Evolutionary conservation across 768 basidiomycete genomes (phyloP).

Genomic region (Boletus tylopilopsis): DNA sequence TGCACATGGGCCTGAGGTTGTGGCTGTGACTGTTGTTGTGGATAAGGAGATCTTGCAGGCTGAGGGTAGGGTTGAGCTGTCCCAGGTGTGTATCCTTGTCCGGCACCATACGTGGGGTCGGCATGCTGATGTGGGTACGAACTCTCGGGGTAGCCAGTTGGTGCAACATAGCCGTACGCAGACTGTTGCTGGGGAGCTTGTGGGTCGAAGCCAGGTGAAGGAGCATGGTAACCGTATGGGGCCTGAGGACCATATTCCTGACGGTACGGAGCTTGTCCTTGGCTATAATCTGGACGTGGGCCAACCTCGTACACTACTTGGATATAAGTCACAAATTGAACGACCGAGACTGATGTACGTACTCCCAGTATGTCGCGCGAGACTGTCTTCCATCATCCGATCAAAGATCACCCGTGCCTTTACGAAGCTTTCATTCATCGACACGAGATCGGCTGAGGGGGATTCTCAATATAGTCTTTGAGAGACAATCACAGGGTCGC

Average conservation of each 20-base stretch:
- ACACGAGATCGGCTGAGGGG: slow-evolving; percentile 77
- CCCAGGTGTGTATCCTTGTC: slow-evolving; percentile 20
- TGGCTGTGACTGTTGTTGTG: slow-evolving; percentile 28
- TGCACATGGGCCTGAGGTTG: too few species aligned
- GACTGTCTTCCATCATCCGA: slow-evolving; percentile 88
- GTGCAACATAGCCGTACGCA: slow-evolving; percentile 22
- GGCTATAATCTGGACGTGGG: slow-evolving; percentile 31
- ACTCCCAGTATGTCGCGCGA: slow-evolving; percentile 71
- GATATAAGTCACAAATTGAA: slow-evolving; percentile 5
- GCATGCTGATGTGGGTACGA: slow-evolving; percentile 26
- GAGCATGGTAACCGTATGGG: slow-evolving; percentile 44
- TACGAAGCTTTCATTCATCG: slow-evolving; percentile 93
- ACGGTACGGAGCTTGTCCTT: slow-evolving; percentile 22
- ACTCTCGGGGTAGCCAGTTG: slow-evolving; percentile 24
- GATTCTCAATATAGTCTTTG: not conserved
- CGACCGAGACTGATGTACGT: slow-evolving; percentile 13
- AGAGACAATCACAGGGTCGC: slow-evolving; percentile 6
- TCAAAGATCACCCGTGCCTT: slow-evolving; percentile 89
- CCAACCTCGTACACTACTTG: slow-evolving; percentile 49
- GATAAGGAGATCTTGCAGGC: slow-evolving; percentile 29
- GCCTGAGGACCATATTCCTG: slow-evolving; percentile 36
- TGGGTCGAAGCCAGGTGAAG: slow-evolving; percentile 40
- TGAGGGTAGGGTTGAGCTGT: slow-evolving; percentile 26
- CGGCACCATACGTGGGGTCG: slow-evolving; percentile 21
- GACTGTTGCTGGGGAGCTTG: slow-evolving; percentile 33